Conservation (phyloP, 331 rosid species). For the Telfairia occidentalis region DNA sequence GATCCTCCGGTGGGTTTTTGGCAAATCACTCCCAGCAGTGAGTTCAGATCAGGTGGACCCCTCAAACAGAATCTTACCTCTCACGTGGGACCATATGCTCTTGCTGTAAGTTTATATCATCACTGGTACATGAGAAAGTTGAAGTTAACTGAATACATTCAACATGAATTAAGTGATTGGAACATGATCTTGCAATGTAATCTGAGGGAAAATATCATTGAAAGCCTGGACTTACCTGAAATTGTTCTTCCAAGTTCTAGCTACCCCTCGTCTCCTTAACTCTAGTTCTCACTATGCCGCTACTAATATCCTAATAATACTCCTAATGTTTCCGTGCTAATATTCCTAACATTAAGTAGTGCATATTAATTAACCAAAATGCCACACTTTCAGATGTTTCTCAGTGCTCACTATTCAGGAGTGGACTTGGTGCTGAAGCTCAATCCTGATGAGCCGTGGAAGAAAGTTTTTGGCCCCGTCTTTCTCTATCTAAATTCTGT, state of each 20-base stretch:
- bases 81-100: conserved; percentile 61
- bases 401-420: conserved; percentile 38
- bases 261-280: no score
- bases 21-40: conserved; percentile 58
- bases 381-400: conserved; percentile 27
- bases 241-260: no score
- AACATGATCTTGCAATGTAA: no score
- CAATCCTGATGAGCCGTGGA: conserved; percentile 27
- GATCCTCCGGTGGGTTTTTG: conserved; percentile 50
- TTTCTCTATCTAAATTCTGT: conserved; percentile 29
- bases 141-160: background rate
- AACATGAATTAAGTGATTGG: background rate
- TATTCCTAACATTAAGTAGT: no score
- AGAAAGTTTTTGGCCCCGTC: conserved; percentile 34
- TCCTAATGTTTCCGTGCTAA: no score
- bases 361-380: background rate
- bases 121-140: background rate
- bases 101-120: conserved; percentile 32
- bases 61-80: conserved; percentile 57
- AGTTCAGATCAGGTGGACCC: conserved; percentile 69
- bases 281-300: no score
- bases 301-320: no score
- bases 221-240: no score
- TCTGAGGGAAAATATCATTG: no score
- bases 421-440: conserved; percentile 28